Base-by-base conservation (phyloP, 352 stramenopile genomes). In the Pythium apleroticum region DNA sequence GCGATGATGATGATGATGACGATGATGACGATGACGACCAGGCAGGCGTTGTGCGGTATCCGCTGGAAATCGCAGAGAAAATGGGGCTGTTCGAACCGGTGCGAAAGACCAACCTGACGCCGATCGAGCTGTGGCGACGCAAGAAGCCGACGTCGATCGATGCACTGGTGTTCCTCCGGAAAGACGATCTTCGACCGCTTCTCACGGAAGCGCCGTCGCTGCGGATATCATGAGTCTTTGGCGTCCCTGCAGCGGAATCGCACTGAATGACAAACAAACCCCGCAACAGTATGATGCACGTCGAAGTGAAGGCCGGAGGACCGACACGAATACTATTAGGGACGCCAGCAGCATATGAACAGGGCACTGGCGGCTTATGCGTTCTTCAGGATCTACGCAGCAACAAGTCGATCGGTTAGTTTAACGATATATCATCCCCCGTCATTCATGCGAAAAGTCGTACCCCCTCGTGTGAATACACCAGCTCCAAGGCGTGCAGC, bases 391-490 rank as follows among this genome's bases (percentile, higher is more conserved):
- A 82, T 78, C 76, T 85, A 56, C 31, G 19, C 14, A 52, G n/a
- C 39, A 53, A 19, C 41, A 5, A 37, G 43, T 6, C 8, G 28
- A 19, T 57, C 2, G 1, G 30, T 57, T 24, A 39, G 50, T 28
- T 22, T 4, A 14, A 10, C 12, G 25, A 50, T 4, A 17, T 14
- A 56, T 33, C 30, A 56, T 41, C 24, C 19, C n/a, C n/a, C n/a
- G n/a, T n/a, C n/a, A n/a, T n/a, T n/a, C n/a, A n/a, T n/a, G n/a
- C n/a, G n/a, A 58, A 33, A 61, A 60, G 4, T 66, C 71, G 57
- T 78, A 95, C 86, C 71, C 82, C 72, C 72, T 95, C 83, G 39
- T 76, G 73, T 10, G 77, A 73, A 41, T 93, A 95, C 11, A 78
- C 86, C 39, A 95, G 72, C 65, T 95, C 86, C 24, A 95, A 48